Conservation (phyloP, 148 eudicot species). For the Chenopodium quinoa region DNA sequence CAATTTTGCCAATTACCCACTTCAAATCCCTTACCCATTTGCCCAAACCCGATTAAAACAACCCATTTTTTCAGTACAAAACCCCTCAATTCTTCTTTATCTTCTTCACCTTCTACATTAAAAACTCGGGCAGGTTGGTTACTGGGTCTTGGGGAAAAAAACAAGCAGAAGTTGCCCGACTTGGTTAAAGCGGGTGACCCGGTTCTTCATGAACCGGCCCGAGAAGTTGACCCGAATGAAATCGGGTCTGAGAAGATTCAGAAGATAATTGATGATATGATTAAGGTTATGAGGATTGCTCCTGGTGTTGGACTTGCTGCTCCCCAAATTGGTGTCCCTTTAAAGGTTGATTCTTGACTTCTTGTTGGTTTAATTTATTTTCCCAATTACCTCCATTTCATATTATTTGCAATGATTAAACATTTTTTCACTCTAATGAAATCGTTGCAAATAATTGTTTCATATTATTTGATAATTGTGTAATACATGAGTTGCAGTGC, state of each 20-base stretch:
- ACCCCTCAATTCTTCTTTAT: constrained; percentile 27
- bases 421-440: no score
- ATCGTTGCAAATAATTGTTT: no score
- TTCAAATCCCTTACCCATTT: constrained; percentile 9
- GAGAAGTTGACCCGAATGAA: constrained; percentile 56
- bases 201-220: constrained; percentile 86
- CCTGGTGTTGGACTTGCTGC: constrained; percentile 99
- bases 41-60: constrained; percentile 26
- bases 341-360: constrained; percentile 46
- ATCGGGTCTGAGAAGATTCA: constrained; percentile 76
- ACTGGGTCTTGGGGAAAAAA: constrained; percentile 55
- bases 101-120: constrained; percentile 13
- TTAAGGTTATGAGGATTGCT: constrained; percentile 71
- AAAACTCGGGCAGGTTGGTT: constrained; percentile 69
- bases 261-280: constrained; percentile 85
- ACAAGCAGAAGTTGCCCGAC: constrained; percentile 48
- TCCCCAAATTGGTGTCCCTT: constrained; percentile 89
- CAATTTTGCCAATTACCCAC: constrained; percentile 26
- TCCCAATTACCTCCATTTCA: neutral
- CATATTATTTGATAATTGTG: no score
- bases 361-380: neutral
- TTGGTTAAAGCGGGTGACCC: constrained; percentile 97
- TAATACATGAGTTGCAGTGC: no score
- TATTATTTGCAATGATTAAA: no score
- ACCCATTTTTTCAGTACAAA: constrained; percentile 27